Evolutionary conservation across 2,329 filamentous ascomycete genomes (phyloP).

Genomic region (Aureobasidium namibiae): DNA sequence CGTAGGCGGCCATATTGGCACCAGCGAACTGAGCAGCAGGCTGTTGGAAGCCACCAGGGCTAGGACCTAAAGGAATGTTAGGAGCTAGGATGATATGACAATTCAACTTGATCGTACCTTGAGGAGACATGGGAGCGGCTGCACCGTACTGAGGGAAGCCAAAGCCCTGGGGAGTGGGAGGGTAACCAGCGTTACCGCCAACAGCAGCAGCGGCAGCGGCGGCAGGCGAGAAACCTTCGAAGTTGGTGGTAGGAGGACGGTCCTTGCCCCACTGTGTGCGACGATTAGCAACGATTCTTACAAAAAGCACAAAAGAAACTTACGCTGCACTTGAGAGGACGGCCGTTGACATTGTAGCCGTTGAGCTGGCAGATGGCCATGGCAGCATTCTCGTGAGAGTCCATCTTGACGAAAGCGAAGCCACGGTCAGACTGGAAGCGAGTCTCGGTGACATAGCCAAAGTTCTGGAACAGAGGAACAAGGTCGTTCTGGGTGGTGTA

Average conservation of each 20-base stretch:
- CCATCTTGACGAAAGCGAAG: slow-evolving; percentile 99
- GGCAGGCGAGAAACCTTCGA: slow-evolving; percentile 76
- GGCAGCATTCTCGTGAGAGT: slow-evolving; percentile 92
- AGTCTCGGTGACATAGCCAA: slow-evolving; percentile 93
- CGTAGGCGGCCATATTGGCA: slow-evolving; percentile 46
- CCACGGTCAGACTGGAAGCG: slow-evolving; percentile 96
- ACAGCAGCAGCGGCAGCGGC: slow-evolving; percentile 57
- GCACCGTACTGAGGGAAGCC: slow-evolving; percentile 95
- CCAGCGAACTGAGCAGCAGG: slow-evolving; percentile 53
- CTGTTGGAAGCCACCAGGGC: slow-evolving; percentile 42
- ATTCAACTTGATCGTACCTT: slow-evolving; percentile 35
- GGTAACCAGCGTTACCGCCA: slow-evolving; percentile 56
- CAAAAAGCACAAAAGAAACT: slow-evolving; percentile 36
- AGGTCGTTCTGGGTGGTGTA: slow-evolving; percentile 96
- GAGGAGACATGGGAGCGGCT: slow-evolving; percentile 55
- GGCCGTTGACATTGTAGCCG: slow-evolving; percentile 94
- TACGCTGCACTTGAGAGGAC: slow-evolving; percentile 97
- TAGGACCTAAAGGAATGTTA: slow-evolving; percentile 20
- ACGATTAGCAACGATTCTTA: slow-evolving; percentile 18
- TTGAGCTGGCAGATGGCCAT: slow-evolving; percentile 98
- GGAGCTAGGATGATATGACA: slow-evolving; percentile 19
- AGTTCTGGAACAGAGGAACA: slow-evolving; percentile 97
- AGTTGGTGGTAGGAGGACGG: slow-evolving; percentile 76
- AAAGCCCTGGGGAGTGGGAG: slow-evolving; percentile 63
- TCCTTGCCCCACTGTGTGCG: slow-evolving; percentile 88